Evolutionary conservation across 2,329 filamentous ascomycete species (phyloP), one percentile per base, ranked within the genome.

Genomic region (Fusarium dimerum): DNA sequence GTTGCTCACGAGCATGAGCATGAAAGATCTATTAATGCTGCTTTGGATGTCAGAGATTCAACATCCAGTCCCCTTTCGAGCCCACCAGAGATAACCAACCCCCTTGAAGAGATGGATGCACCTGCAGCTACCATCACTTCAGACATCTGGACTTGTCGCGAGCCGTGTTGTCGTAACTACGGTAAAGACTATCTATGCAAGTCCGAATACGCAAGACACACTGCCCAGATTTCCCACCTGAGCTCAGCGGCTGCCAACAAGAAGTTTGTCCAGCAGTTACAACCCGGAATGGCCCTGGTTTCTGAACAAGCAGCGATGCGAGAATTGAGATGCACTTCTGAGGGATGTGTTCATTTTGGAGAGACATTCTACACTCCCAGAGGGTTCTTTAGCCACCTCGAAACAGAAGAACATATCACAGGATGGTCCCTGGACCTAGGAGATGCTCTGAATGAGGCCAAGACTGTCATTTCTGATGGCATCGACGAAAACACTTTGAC

Each of bases 251-350:
- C 39, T 13, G 3, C 63, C 17, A 50, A 59, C 34, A 38, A 48
- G 6, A 34, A 15, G 0, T 52, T 67, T 0, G 17, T 59, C 2
- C 29, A n/a, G 0, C 44, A 32, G 7, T 16, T 59, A 0, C 36
- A 49, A 0, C 29, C 52, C 0, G 40, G 40, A 0, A 40, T 46
- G 1, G 42, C 45, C 0, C 47, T 68, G 1, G 17, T 38, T 1
- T 40, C 45, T 0, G 64, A 67, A 8, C 59, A 63, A 36, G 50
- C 61, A 8, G 55, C 64, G 0, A 55, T 66, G 0, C 46, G 64
- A 3, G 12, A 26, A 5, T 17, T 57, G 1, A 34, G 44, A 5
- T 68, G 66, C 40, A 63, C 48, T 10, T 46, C 52, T 1, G 32
- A 43, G 0, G n/a, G n/a, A 2, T 68, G 66, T 2, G 3, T 26